Evolutionary conservation across 2,329 filamentous ascomycete genomes (phyloP).

Genomic region (Tolypocladium cylindrosporum): DNA sequence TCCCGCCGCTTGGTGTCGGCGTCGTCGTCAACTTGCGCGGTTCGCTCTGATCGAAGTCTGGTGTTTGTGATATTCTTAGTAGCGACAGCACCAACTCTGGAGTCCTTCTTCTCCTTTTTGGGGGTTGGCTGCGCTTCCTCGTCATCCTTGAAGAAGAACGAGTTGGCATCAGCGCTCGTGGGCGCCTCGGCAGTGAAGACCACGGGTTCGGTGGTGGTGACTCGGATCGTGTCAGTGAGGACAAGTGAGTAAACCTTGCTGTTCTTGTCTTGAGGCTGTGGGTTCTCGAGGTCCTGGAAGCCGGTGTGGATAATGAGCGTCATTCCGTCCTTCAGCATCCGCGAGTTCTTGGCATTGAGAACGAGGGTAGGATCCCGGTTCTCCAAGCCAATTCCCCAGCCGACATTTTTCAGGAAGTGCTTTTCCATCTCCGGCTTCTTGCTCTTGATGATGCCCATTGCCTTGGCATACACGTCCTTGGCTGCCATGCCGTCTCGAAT

Average conservation of each 20-base stretch:
- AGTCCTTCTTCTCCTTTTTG: constrained; percentile 85
- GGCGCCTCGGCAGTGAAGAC: constrained; percentile 92
- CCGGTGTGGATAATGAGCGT: constrained; percentile 86
- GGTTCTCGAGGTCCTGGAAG: constrained; percentile 81
- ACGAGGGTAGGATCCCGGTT: constrained; percentile 74
- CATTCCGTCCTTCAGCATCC: constrained; percentile 90
- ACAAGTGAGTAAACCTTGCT: constrained; percentile 83
- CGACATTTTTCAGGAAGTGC: constrained; percentile 87
- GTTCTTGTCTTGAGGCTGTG: constrained; percentile 78
- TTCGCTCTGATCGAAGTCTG: constrained; percentile 80
- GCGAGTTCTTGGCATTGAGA: constrained; percentile 76
- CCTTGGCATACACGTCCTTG: constrained; percentile 89
- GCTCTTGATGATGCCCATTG: constrained; percentile 65
- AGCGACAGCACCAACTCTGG: constrained; percentile 74
- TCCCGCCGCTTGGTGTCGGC: constrained; percentile 77
- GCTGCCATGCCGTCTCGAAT: constrained; percentile 76
- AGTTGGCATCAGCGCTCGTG: constrained; percentile 84
- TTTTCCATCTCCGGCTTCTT: constrained; percentile 96
- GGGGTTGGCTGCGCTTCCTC: constrained; percentile 76
- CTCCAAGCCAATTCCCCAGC: constrained; percentile 88
- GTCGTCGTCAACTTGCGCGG: constrained; percentile 81
- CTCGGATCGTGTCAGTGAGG: constrained; percentile 86
- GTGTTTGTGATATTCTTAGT: constrained; percentile 94
- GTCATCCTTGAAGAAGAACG: constrained; percentile 98
- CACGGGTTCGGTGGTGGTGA: constrained; percentile 66